Evolutionary conservation across 768 basidiomycete genomes (phyloP), one percentile per base, ranked within the genome.

Genomic region (Dacryopinax primogenitus): DNA sequence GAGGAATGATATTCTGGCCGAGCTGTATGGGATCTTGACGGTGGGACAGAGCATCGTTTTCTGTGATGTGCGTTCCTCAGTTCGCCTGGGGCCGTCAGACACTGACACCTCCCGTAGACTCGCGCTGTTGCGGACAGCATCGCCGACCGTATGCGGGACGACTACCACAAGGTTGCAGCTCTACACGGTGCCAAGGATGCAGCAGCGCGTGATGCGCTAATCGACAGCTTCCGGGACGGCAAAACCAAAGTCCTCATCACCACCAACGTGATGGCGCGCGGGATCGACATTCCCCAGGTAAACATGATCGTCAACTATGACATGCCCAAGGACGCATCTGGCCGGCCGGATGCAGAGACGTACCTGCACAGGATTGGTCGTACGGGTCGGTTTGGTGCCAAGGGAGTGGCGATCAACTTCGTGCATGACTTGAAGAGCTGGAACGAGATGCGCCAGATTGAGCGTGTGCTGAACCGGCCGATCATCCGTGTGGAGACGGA

Each of bases 261-360:
- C 63, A 99, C 96, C 37, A 99, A 99, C 76, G 96, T 99, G 72
- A 89, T 98, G 68, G 94, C 96, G 1, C 86, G 96, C 18, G 96
- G 96, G 44, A 98, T 99, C 77, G 96, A 99, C 71, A 96, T 99
- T 72, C 81, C 92, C 64, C 95, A 97, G 78, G 96, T 99, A 71
- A 99, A 97, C 80, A 93, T 99, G 93, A 95, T 98, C n/a, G 92
- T 99, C 75, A 98, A 98, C 77, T 99, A 98, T 73, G 94, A 97
- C 73, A 82, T 96, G 30, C 93, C 94, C 0, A 77, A 92, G 51
- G 84, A 90, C 82, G 86, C 84, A 69, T 88, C 90, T 71, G 84
- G 87, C 33, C 65, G 70, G 66, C 92, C 92, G 0, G 96, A 99
- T 73, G 81, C 93, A 51, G 96, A 98, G 79, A 98, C 95, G 0